Evolutionary conservation across 2,329 filamentous ascomycete genomes (phyloP).

Genomic region (Epichloe brachyelytri): DNA sequence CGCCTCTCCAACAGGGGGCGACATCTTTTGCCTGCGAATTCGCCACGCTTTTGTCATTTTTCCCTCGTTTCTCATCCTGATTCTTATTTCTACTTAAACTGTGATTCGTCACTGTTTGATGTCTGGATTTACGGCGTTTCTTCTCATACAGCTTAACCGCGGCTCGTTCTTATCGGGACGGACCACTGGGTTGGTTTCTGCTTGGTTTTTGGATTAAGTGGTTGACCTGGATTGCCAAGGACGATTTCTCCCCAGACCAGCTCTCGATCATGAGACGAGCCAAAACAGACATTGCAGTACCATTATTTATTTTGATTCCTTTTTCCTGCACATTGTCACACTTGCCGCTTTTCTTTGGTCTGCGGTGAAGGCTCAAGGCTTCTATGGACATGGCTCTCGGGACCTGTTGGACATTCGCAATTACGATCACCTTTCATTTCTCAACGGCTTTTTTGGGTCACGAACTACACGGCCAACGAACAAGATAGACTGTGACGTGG

Average conservation of each 20-base stretch:
- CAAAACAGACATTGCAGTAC: background rate
- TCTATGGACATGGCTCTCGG: background rate
- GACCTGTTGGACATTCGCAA: constrained; percentile 8
- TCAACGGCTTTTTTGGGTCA: constrained; percentile 17
- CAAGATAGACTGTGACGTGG: constrained; percentile 21
- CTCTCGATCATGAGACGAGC: background rate
- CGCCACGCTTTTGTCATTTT: too few relatives aligned
- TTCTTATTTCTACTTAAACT: constrained; percentile 13
- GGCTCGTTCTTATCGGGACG: background rate
- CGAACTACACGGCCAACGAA: constrained; percentile 17
- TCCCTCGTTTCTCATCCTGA: constrained; percentile 2
- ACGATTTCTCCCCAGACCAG: background rate
- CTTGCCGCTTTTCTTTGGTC: background rate
- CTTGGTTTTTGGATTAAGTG: background rate
- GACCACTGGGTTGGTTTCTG: background rate
- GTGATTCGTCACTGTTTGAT: constrained; percentile 14
- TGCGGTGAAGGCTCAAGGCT: background rate
- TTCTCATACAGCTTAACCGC: constrained; percentile 6
- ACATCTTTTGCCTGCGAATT: background rate
- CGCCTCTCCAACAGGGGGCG: background rate
- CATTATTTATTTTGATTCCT: background rate
- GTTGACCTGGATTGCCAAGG: background rate
- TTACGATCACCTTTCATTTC: constrained; percentile 15
- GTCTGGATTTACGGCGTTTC: constrained; percentile 13
- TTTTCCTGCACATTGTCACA: background rate